A percentile compares a stretch with the other conserved stretches of the same genome.
These are phyloP conservation scores for Boletus coccyginus DNA, from an alignment of 768 basidiomycete species.

Conservation along the genomic window DNA sequence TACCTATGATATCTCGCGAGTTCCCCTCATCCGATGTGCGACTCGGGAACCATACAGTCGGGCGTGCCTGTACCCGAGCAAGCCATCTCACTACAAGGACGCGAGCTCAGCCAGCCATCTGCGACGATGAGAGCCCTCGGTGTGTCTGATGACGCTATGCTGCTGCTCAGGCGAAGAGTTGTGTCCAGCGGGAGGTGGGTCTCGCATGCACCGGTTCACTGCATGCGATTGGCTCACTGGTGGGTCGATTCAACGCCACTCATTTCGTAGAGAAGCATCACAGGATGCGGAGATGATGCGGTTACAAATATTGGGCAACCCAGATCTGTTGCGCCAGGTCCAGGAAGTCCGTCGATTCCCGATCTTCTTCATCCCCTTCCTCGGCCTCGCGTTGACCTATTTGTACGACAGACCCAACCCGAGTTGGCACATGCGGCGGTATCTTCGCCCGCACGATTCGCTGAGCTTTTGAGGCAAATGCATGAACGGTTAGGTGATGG, in stretches of 20 bases:
- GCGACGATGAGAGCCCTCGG: conserved; percentile 68
- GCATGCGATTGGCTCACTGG: neutral
- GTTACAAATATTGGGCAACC: conserved; percentile 82
- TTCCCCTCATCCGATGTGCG: neutral
- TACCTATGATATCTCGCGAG: neutral
- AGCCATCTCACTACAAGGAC: conserved; percentile 62
- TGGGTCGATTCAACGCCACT: neutral
- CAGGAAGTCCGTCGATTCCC: conserved; percentile 44
- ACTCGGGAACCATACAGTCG: conserved; percentile 45
- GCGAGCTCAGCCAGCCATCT: conserved; percentile 63
- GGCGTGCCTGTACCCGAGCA: conserved; percentile 72
- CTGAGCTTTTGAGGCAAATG: conserved; percentile 63
- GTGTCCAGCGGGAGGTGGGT: conserved; percentile 41
- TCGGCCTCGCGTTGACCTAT: neutral
- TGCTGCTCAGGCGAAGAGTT: conserved; percentile 66
- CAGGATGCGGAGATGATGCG: conserved; percentile 91
- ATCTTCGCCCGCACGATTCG: conserved; percentile 70
- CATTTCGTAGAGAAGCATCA: conserved; percentile 51
- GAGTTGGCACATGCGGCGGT: conserved; percentile 75
- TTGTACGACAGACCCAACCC: conserved; percentile 59
- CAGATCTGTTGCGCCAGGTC: conserved; percentile 71
- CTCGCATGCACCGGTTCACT: neutral
- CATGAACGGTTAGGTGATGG: conserved; percentile 50
- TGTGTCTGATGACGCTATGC: conserved; percentile 57
- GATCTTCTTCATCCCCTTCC: neutral